Base-by-base conservation (phyloP, 176 grass and related monocot genomes). In the Triticum turgidum region DNA sequence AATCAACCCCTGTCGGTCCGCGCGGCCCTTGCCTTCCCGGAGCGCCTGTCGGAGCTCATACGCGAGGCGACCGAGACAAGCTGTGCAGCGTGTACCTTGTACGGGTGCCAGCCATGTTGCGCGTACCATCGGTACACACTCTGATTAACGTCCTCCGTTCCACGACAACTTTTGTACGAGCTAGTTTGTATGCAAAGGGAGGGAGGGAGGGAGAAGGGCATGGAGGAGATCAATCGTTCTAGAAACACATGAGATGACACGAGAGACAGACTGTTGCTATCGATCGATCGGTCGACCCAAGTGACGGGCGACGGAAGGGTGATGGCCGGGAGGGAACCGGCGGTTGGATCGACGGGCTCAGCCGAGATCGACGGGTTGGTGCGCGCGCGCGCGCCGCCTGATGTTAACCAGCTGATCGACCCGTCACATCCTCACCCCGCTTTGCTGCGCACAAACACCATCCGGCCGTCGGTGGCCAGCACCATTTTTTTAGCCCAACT, bases 381-480 rank as follows among this genome's bases (percentile, higher is more conserved):
- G 34, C 34, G 52, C 17, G 47, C 34, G 52, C 17, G 47, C 47
- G 47, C 47, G 49, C 49, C 49, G 18, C 22, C 2, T 80, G 82
- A 84, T 52, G 81, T 29, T 51, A 59, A 73, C 69, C 2, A 2
- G 4, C 69, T 34, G 5, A 20, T 44, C 2, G 4, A 10, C 17
- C 11, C 10, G 35, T 30, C 32, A 38, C 7, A 5, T 4, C 4
- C 71, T 74, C 70, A 0, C 51, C 11, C 3, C 56, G 0, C 18
- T 76, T 24, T 51, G 58, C 24, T 3, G 20, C 25, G 56, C 70
- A 75, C 5, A 64, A 52, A 52, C 49, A 18, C 49, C 49, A 15
- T 52, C 49, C 49, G 11, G 10, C 27, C 78, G 83, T 86, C 88
- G 88, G 84, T 82, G 84, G 79, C 83, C 79, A 71, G 39, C 79